Conservation (phyloP, 176 grass and related monocot genomes). For the Lolium rigidum region DNA sequence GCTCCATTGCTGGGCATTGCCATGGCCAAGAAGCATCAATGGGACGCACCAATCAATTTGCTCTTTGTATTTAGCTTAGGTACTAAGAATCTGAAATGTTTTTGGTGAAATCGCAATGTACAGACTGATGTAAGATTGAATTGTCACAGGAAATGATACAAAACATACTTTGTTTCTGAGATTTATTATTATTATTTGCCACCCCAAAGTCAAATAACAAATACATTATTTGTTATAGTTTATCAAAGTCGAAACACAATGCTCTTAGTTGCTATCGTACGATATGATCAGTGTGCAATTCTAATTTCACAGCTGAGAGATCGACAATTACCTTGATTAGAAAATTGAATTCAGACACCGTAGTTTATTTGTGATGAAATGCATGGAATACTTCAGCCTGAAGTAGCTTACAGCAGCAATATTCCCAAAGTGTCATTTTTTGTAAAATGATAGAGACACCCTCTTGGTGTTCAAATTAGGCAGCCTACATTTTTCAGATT, state of each 20-base stretch:
- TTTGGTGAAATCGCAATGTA: neutral
- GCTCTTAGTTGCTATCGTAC: neutral
- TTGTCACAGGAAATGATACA: neutral
- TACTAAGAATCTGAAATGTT: neutral
- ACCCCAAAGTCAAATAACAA: neutral
- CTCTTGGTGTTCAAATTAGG: no score
- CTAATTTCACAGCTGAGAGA: no score
- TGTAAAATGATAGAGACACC: no score
- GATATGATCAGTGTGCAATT: no score
- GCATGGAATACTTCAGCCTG: no score
- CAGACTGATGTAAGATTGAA: neutral
- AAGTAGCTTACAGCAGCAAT: no score
- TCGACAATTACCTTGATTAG: no score
- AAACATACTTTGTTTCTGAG: neutral
- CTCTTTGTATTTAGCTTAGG: conserved; percentile 13
- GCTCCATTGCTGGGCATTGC: no score
- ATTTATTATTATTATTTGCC: neutral
- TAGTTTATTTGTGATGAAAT: no score
- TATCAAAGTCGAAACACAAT: neutral
- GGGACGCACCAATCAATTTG: neutral
- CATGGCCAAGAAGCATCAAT: neutral
- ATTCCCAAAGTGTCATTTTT: no score
- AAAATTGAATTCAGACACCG: no score
- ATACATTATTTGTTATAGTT: neutral
- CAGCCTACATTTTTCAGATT: no score